Evolutionary conservation across 192 early-diverging fungal genomes (phyloP), one percentile per base, ranked within the genome.

Genomic region (Rhizophagus prolifer): DNA sequence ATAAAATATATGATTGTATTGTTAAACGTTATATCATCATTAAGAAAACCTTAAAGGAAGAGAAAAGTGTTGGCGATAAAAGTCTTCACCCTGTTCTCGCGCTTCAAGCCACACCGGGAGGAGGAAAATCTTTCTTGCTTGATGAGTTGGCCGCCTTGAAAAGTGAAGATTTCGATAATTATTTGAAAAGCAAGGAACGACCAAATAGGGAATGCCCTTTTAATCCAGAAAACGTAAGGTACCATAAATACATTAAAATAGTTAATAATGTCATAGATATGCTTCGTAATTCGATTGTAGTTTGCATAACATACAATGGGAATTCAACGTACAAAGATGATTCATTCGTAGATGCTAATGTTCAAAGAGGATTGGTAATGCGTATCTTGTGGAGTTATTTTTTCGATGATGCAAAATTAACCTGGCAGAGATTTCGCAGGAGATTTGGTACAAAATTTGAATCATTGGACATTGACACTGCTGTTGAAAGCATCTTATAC

Each of bases 71-170:
- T 36, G n/a, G 44, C 14, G 69, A 50, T 70, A 70, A 70, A 58
- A 50, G 13, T 14, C 28, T 50, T 34, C 30, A 70, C 25, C 69
- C 38, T 30, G 5, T 50, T 58, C 69, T 30, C 28, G 23, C 50
- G 23, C 25, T 70, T 25, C 46, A 46, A 54, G 25, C 25, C 25
- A 30, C 46, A 58, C 44, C 46, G 3, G 64, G 64, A 66, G 64
- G 64, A 66, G 64, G 64, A 66, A 66, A 66, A 66, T 66, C 34
- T 66, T 66, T 46, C 41, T 70, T 70, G 8, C 69, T 70, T 70
- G 5, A 70, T 19, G 69, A 70, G 46, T 54, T 70, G 23, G 69
- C 64, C 3, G 4, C 34, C 25, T 66, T 66, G 12, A 66, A 66
- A 66, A 66, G 16, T 66, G 31, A 66, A 66, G 64, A 66, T 66